phyloP scores from a whole-genome alignment of 805 yeast species.

The Teunomyces kruisii region DNA sequence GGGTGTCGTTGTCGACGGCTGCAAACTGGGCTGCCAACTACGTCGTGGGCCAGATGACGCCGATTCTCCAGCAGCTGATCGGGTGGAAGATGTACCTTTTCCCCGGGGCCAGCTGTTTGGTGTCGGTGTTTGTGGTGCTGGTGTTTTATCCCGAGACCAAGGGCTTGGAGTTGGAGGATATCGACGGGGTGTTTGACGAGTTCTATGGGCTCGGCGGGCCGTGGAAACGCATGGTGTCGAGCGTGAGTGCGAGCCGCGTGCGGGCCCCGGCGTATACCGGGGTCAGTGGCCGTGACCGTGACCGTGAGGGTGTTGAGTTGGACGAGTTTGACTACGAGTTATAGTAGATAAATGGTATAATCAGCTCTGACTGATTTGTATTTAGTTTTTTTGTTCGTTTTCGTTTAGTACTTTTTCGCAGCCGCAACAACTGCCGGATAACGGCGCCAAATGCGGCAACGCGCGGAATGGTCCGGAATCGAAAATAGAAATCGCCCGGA shows the following conservation, averaged over 20 bases:
- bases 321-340: not conserved
- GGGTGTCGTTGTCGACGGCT: conserved; percentile 45
- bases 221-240: conserved; percentile 7
- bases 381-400: no score
- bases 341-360: no score
- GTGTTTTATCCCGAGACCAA: conserved; percentile 44
- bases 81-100: conserved; percentile 43
- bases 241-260: not conserved
- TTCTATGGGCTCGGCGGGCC: conserved; percentile 23
- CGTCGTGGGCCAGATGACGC: conserved; percentile 46
- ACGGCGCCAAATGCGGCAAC: not conserved
- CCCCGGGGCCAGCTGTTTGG: conserved; percentile 39
- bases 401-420: no score
- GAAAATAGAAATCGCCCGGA: no score
- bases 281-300: not conserved
- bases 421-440: no score
- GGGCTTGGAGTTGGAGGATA: conserved; percentile 44
- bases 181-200: conserved; percentile 38
- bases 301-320: not conserved
- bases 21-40: conserved; percentile 47
- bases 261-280: not conserved
- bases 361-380: no score
- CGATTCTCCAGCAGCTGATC: conserved; percentile 37
- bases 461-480: no score
- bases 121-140: conserved; percentile 34